phyloP scores from a whole-genome alignment of 345 rosid genomes.

The Rhodamnia argentea region DNA sequence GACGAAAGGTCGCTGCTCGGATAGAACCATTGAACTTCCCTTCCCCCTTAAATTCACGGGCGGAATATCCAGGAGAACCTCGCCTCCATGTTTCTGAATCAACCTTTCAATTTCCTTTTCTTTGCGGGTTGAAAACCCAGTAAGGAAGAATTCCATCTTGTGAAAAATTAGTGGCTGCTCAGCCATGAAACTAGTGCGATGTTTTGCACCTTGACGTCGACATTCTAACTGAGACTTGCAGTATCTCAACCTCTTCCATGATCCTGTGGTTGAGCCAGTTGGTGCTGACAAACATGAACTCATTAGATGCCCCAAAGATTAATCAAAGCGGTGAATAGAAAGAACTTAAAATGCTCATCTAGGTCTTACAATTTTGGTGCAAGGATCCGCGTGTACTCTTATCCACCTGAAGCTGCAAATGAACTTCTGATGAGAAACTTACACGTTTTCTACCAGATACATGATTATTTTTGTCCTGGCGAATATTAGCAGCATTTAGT shows the following conservation, averaged over 20 bases:
- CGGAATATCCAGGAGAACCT: constrained; percentile 42
- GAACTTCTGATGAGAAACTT: constrained; percentile 21
- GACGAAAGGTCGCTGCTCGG: constrained; percentile 28
- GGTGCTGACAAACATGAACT: not conserved
- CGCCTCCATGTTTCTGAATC: constrained; percentile 44
- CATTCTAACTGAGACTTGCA: constrained; percentile 5
- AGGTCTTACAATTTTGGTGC: constrained; percentile 12
- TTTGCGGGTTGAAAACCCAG: constrained; percentile 49
- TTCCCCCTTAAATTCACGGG: constrained; percentile 19
- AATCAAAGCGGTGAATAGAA: not conserved
- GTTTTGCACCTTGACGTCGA: constrained; percentile 7
- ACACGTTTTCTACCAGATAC: constrained; percentile 26
- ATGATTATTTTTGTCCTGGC: constrained; percentile 1
- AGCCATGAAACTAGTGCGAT: constrained; percentile 3
- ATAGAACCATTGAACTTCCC: constrained; percentile 10
- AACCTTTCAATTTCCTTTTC: constrained; percentile 38
- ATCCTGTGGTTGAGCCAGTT: constrained; percentile 13
- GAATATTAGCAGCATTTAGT: constrained; percentile 8
- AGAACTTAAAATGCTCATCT: not conserved
- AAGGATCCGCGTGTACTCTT: constrained; percentile 7
- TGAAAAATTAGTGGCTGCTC: constrained; percentile 24
- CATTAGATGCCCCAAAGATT: not conserved
- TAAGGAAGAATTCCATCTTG: constrained; percentile 39
- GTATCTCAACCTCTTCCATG: constrained; percentile 12
- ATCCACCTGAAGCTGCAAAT: constrained; percentile 7